Evolutionary conservation across 768 basidiomycete genomes (phyloP), one percentile per base, ranked within the genome.

Genomic region (Tulasnella sp.): DNA sequence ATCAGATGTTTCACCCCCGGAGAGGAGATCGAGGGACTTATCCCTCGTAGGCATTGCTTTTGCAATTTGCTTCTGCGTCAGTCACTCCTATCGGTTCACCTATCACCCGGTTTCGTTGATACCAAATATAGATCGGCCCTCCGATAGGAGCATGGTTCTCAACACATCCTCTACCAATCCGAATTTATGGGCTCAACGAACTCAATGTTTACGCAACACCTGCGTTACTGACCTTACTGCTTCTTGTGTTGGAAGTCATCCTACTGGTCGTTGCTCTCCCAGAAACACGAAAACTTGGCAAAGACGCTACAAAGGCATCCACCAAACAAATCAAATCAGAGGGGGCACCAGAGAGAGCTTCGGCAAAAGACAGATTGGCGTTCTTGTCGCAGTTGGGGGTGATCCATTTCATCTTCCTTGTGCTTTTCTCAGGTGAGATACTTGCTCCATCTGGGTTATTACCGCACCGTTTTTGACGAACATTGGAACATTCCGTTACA

Each of bases 71-170:
- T 98, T 97, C 71, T 83, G 81, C 67, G 49, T 63, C 14, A 25
- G 60, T 23, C 27, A 17, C 19, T 35, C 11, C n/a, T 43, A 23
- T 39, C 43, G 23, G 46, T 2, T 7, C 14, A 7, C 29, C 14
- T 5, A 7, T 40, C 23, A 39, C 23, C 2, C 19, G 15, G 1
- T 55, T 7, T 5, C 12, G 12, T 49, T 12, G 35, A 12, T 3
- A 15, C 17, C 3, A 21, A 3, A 27, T 27, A n/a, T 59, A 63
- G 23, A 81, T 89, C 49, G 89, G 90, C 4, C 94, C 94, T 31
- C 88, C 90, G 14, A 83, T 99, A 57, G 94, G 94, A 49, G 94
- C 94, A 2, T 94, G 92, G 72, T 92, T 97, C 70, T 89, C 93
- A 1, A 84, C 90, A n/a, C 78, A 77, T 29, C 87, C 90, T 1